phyloP scores from a whole-genome alignment of 2,329 filamentous ascomycete species.

The Aspergillus carbonarius region DNA sequence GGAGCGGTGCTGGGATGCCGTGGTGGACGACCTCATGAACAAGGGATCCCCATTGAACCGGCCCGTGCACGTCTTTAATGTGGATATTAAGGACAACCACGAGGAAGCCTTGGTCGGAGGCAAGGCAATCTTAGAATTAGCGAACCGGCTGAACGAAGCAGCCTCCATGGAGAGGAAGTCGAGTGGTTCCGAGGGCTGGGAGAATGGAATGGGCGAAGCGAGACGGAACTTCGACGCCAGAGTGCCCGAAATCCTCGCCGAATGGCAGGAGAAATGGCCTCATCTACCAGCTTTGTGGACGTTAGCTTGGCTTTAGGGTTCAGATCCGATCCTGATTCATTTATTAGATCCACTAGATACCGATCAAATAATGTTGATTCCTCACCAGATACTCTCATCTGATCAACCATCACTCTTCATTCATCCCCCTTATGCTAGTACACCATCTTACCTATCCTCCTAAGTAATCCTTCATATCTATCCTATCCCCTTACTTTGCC shows the following conservation, averaged over 20 bases:
- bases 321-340: neutral
- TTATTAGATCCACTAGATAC: no score
- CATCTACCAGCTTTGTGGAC: slow-evolving; percentile 91
- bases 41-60: slow-evolving; percentile 84
- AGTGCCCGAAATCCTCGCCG: slow-evolving; percentile 85
- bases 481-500: no score
- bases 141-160: slow-evolving; percentile 76
- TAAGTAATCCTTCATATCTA: no score
- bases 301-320: slow-evolving; percentile 77
- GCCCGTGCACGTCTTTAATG: slow-evolving; percentile 95
- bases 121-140: slow-evolving; percentile 86
- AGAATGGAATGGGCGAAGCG: slow-evolving; percentile 64
- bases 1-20: slow-evolving; percentile 96
- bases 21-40: slow-evolving; percentile 87
- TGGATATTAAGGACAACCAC: slow-evolving; percentile 98
- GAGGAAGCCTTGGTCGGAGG: slow-evolving; percentile 92
- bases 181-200: slow-evolving; percentile 65
- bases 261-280: slow-evolving; percentile 95
- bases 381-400: no score
- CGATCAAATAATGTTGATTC: no score
- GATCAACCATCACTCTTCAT: no score
- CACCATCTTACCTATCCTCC: no score
- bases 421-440: no score
- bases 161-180: slow-evolving; percentile 73
- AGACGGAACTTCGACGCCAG: slow-evolving; percentile 83